Evolutionary conservation across 2,329 filamentous ascomycete genomes (phyloP), one percentile per base, ranked within the genome.

Genomic region (Aureobasidium subglaciale): DNA sequence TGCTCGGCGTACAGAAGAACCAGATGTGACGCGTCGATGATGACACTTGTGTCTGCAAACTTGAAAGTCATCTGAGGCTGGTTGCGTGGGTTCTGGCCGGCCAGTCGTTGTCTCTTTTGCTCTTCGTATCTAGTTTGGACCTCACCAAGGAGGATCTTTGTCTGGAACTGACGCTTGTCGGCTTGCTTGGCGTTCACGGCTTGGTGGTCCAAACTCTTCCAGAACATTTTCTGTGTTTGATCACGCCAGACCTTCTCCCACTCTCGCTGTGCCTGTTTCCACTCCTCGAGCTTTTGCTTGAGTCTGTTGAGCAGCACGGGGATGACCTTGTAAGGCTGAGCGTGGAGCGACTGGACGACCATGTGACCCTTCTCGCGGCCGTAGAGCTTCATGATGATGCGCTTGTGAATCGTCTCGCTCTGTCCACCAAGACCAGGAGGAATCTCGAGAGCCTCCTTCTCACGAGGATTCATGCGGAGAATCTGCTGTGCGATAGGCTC

Each of bases 191-290:
- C 88, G 53, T 90, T 85, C 58, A 95, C 90, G 18, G 90, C 90
- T 80, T 97, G 95, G 67, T 99, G 93, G 66, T 99, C 93, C 52
- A 99, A 82, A 69, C 90, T 96, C 75, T 90, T 95, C 73, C 95
- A 88, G 72, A 96, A 95, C 75, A 95, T 92, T 65, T 87, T 86
- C 67, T 95, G 87, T 22, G 92, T 97, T 73, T 97, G 93, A 48
- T 90, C 86, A 60, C 93, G 90, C 93, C 93, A 99, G 7, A 99
- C 90, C 72, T 96, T 96, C 71, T 97, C 91, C 93, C 93, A 99
- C 68, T 99, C 95, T 29, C 93, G 89, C 77, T 88, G 91, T 5
- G 90, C 92, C 63, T 95, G 91, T 61, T 95, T 90, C 93, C 93
- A 99, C 65, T 97, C 91, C 70, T 99, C 93, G 41, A 95, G 86